Conservation (phyloP, 164 flowering plant genomes). For the Platanus orientalis region DNA sequence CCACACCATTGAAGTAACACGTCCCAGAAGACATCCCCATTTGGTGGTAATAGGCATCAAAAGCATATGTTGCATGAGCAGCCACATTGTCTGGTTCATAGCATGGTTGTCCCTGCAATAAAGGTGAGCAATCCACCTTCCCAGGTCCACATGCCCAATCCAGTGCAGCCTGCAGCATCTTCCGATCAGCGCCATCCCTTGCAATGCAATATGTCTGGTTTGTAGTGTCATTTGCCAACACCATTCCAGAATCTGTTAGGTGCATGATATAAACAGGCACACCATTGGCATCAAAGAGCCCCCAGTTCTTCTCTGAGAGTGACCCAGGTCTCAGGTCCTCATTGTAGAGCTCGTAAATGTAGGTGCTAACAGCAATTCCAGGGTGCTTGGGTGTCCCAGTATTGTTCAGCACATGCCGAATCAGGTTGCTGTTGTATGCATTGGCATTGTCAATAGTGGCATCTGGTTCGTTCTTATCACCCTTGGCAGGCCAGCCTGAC, state of each 20-base stretch:
- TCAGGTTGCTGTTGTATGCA: constrained; percentile 78
- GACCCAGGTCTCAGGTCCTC: constrained; percentile 74
- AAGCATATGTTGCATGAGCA: constrained; percentile 79
- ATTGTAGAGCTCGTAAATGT: constrained; percentile 85
- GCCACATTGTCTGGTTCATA: constrained; percentile 74
- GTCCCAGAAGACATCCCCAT: constrained; percentile 64
- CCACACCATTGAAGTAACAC: constrained; percentile 88
- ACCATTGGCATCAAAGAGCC: constrained; percentile 71
- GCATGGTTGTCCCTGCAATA: constrained; percentile 74
- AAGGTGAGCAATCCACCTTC: constrained; percentile 68
- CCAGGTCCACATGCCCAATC: constrained; percentile 99
- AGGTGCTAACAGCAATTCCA: constrained; percentile 72
- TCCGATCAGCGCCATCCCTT: constrained; percentile 55
- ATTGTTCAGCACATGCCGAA: constrained; percentile 68
- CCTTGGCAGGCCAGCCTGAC: constrained; percentile 89
- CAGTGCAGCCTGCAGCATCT: constrained; percentile 81
- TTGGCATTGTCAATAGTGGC: constrained; percentile 81
- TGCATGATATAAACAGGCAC: constrained; percentile 58
- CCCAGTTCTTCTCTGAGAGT: constrained; percentile 88
- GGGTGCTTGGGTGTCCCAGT: constrained; percentile 94
- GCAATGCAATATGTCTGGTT: constrained; percentile 75
- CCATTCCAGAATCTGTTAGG: constrained; percentile 66
- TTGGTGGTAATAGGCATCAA: constrained; percentile 68
- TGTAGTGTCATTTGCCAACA: constrained; percentile 85
- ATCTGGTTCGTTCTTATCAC: constrained; percentile 61